Base-by-base conservation (phyloP, 1,284 basidiomycete genomes). In the Papiliotrema nemorosa region DNA sequence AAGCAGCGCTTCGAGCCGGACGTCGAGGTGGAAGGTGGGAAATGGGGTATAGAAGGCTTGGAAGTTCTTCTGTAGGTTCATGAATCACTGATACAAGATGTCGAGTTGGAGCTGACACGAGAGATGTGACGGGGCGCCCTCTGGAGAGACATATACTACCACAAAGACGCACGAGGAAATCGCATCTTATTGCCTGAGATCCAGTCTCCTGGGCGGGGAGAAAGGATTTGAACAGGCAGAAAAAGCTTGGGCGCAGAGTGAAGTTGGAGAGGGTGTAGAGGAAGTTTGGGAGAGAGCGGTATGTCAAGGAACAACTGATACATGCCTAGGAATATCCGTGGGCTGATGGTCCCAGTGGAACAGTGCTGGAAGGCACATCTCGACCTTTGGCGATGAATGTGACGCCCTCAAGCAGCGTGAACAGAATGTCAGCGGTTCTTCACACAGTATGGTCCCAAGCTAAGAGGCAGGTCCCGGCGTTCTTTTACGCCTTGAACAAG, bases 261-360 rank as follows among this genome's bases (percentile, higher is more conserved):
- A 74, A 49, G 67, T 70, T 12, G 74, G 74, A 9, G 74, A 76
- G 51, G 68, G 73, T 7, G 60, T 74, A 5, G 74, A 76, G 50
- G 74, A 76, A 58, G 54, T 71, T 9, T 72, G 71, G 70, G 72
- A 71, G 47, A 53, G 72, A 24, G 55, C 60, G 14, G 73, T 75
- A 47, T 56, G 73, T 66, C 0, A 0, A 36, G 18, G 3, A 29
- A 5, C 9, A n/a, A n/a, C 12, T n/a, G 12, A 14, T 37, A 20
- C 10, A 9, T 20, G 35, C 7, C 16, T 10, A 5, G 34, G 7
- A 26, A 21, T 5, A 35, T 40, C 37, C 20, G 21, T 24, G 25
- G 6, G 25, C 22, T 36, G 46, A 34, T 18, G 20, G 29, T 7
- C 9, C 29, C 45, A 74, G 72, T 76, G 74, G 74, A 67, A 64